Conservation (phyloP, 1,284 basidiomycete genomes). For the Rhodofomes roseus region DNA sequence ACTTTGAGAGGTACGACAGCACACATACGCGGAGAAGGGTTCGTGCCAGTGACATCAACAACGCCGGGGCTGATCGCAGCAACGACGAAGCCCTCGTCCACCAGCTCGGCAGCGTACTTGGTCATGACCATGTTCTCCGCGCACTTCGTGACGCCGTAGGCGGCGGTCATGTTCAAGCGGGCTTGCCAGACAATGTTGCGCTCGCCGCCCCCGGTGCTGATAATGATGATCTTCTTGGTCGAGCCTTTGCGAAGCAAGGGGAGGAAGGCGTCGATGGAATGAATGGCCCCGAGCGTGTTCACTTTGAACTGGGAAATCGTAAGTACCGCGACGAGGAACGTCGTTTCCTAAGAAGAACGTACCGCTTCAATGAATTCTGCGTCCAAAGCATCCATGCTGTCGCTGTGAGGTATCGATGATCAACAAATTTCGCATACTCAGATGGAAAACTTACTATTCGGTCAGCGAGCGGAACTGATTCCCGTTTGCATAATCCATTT, state of each 20-base stretch:
- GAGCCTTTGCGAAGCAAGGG: conserved; percentile 34
- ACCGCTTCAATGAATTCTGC: conserved; percentile 11
- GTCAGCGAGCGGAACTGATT: conserved; percentile 1
- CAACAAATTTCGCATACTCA: neutral
- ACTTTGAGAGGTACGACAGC: neutral
- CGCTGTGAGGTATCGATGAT: neutral
- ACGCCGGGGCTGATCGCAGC: neutral
- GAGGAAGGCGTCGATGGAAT: conserved; percentile 32
- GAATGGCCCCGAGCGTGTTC: conserved; percentile 36
- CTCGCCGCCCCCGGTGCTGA: conserved; percentile 31
- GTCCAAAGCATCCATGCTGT: conserved; percentile 13
- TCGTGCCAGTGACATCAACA: neutral
- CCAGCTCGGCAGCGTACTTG: conserved; percentile 34
- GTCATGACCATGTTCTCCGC: conserved; percentile 35
- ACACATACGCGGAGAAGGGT: neutral
- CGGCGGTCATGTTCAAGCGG: conserved; percentile 10
- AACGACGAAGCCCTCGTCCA: conserved; percentile 31
- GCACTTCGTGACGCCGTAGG: conserved; percentile 35
- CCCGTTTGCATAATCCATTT: conserved; percentile 4
- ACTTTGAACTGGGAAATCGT: conserved; percentile 21
- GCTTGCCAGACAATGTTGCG: conserved; percentile 20
- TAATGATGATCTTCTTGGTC: conserved; percentile 34
- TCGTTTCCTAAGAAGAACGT: neutral
- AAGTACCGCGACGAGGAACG: neutral
- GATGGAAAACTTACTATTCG: conserved; percentile 8